phyloP scores from a whole-genome alignment of 2,329 filamentous ascomycete genomes.

The Aspergillus sergii region DNA sequence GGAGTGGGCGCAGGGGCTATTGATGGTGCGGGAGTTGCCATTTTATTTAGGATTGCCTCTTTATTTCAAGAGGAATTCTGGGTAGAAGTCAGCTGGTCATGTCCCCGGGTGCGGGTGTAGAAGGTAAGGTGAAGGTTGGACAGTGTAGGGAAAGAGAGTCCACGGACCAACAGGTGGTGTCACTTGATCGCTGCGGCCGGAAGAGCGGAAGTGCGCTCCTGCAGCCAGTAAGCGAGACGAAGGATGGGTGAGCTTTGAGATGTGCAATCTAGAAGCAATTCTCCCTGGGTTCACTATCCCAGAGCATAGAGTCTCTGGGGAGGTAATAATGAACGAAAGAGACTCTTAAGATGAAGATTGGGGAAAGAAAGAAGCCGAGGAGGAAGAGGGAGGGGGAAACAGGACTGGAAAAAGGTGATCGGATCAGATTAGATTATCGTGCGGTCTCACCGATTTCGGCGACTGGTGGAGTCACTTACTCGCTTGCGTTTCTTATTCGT shows the following conservation, averaged over 20 bases:
- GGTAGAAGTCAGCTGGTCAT: constrained; percentile 24
- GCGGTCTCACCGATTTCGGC: constrained; percentile 28
- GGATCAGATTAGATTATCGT: constrained; percentile 40
- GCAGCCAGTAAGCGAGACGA: constrained; percentile 34
- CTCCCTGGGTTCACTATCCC: neutral
- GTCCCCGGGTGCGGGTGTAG: constrained; percentile 1
- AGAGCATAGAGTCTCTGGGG: neutral
- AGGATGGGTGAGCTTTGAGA: neutral
- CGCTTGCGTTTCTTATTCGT: constrained; percentile 11
- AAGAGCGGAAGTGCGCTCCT: constrained; percentile 39
- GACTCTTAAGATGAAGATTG: neutral
- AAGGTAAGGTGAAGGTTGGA: constrained; percentile 10
- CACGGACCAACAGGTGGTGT: constrained; percentile 26
- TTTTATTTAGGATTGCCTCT: constrained; percentile 17
- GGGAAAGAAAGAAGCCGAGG: constrained; percentile 4
- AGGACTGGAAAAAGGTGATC: constrained; percentile 22
- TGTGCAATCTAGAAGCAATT: neutral
- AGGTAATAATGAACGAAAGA: neutral
- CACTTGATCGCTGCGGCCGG: constrained; percentile 34
- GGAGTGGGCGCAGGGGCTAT: constrained; percentile 43
- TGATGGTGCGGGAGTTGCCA: constrained; percentile 39
- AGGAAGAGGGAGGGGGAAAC: constrained; percentile 10
- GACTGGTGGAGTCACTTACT: constrained; percentile 6
- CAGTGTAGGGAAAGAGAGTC: constrained; percentile 22
- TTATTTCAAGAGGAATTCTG: constrained; percentile 22